phyloP scores from a whole-genome alignment of 257 asterid species.

The Oldenlandia corymbosa region DNA sequence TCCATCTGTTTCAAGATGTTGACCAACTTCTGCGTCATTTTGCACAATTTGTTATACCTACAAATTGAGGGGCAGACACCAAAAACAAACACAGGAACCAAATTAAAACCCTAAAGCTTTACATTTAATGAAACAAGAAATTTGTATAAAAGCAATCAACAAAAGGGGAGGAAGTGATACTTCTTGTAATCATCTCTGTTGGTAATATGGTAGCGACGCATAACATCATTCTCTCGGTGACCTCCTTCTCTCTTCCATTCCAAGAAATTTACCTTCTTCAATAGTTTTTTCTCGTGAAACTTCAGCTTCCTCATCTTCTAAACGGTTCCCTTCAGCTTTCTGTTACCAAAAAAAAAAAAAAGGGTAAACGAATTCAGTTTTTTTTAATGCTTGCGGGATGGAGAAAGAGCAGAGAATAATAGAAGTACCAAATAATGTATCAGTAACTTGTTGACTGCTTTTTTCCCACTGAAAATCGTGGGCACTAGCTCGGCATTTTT shows the following conservation, averaged over 20 bases:
- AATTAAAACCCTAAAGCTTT: background rate
- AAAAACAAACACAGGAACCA: background rate
- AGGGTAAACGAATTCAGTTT: no score
- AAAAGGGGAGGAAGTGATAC: conserved; percentile 22
- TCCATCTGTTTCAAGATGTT: conserved; percentile 88
- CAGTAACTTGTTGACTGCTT: no score
- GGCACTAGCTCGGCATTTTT: no score
- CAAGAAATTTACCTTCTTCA: conserved; percentile 71
- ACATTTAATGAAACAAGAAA: background rate
- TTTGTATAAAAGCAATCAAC: background rate
- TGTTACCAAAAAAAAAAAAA: no score
- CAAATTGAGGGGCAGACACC: background rate
- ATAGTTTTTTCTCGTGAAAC: conserved; percentile 72
- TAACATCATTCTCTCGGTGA: conserved; percentile 66
- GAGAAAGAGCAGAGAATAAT: no score
- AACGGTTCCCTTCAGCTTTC: no score
- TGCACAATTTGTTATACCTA: conserved; percentile 82
- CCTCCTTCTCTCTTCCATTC: conserved; percentile 95
- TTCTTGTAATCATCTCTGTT: conserved; percentile 89
- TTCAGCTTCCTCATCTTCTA: conserved; percentile 79
- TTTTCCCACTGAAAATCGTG: no score
- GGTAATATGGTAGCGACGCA: conserved; percentile 77
- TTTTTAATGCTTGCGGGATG: no score
- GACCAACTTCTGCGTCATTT: conserved; percentile 81
- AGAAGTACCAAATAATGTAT: no score